phyloP scores from a whole-genome alignment of 495 filamentous ascomycete genomes.

The Glarea lozoyensis region DNA sequence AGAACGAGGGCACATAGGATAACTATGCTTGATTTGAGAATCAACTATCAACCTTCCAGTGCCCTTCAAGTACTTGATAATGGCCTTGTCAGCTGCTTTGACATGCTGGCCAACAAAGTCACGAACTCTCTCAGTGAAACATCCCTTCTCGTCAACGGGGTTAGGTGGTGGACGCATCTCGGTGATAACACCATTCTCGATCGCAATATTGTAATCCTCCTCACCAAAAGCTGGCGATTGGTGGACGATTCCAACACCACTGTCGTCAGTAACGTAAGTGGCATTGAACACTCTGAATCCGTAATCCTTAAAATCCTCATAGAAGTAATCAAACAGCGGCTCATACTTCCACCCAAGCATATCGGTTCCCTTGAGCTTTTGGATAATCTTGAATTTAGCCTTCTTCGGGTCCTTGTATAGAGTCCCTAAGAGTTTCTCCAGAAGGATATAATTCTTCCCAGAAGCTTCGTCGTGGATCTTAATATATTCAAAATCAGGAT shows the following conservation, averaged over 20 bases:
- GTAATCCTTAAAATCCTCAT: constrained; percentile 81
- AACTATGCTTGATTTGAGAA: constrained; percentile 85
- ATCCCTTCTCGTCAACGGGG: constrained; percentile 75
- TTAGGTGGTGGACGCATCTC: constrained; percentile 76
- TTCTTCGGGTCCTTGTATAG: constrained; percentile 97
- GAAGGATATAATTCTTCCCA: constrained; percentile 77
- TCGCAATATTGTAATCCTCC: constrained; percentile 85
- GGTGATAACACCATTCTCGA: constrained; percentile 68
- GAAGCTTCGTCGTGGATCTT: constrained; percentile 79
- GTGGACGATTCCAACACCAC: constrained; percentile 92
- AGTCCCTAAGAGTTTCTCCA: constrained; percentile 75
- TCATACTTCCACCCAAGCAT: constrained; percentile 91
- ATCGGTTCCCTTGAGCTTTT: constrained; percentile 73
- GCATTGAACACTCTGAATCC: constrained; percentile 84
- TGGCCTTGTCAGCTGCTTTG: constrained; percentile 88
- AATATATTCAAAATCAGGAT: constrained; percentile 90
- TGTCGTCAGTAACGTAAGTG: constrained; percentile 83
- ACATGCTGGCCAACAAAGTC: constrained; percentile 89
- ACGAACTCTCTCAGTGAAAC: constrained; percentile 69
- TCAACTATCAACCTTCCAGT: constrained; percentile 77
- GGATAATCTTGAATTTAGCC: constrained; percentile 84
- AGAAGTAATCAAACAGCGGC: constrained; percentile 90
- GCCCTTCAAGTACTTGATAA: constrained; percentile 84
- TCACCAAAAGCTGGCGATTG: constrained; percentile 94
- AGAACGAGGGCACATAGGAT: constrained; percentile 92